phyloP scores from a whole-genome alignment of 106 monocot species.

The Acorus calamus region DNA sequence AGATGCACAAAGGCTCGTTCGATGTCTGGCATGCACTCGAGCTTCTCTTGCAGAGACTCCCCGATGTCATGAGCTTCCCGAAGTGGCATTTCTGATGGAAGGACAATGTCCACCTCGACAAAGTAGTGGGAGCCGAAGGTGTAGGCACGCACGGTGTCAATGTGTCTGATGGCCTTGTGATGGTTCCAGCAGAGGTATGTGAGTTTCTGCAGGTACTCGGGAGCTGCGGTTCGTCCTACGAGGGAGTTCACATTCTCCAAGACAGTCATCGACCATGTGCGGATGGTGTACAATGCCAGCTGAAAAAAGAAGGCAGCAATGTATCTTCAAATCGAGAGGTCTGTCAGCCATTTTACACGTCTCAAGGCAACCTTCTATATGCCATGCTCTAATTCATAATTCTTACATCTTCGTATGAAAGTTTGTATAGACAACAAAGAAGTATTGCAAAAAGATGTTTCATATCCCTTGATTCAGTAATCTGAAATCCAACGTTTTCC shows the following conservation, averaged over 20 bases:
- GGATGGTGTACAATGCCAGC: slow-evolving; percentile 67
- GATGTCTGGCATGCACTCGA: slow-evolving; percentile 34
- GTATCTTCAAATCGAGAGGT: background rate
- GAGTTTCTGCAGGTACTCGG: slow-evolving; percentile 67
- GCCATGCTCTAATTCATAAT: too few species aligned
- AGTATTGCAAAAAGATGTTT: too few species aligned
- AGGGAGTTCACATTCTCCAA: slow-evolving; percentile 69
- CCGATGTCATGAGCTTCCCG: slow-evolving; percentile 95
- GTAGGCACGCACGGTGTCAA: slow-evolving; percentile 90
- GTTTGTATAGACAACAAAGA: too few species aligned
- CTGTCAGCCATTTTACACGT: background rate
- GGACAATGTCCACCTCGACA: slow-evolving; percentile 92
- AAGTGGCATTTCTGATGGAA: slow-evolving; percentile 84
- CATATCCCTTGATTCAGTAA: too few species aligned
- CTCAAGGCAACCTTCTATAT: too few species aligned
- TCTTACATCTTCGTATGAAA: too few species aligned
- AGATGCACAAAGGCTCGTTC: slow-evolving; percentile 15
- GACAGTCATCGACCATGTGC: slow-evolving; percentile 70
- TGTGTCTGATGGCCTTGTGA: slow-evolving; percentile 79
- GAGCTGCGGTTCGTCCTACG: slow-evolving; percentile 58
- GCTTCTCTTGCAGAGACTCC: slow-evolving; percentile 91
- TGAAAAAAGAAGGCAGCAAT: slow-evolving; percentile 6
- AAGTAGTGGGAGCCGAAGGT: slow-evolving; percentile 96
- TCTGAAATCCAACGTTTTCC: too few species aligned
- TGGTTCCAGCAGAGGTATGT: slow-evolving; percentile 88